Conservation (phyloP, 805 yeast species). For the Yarrowia porcina region DNA sequence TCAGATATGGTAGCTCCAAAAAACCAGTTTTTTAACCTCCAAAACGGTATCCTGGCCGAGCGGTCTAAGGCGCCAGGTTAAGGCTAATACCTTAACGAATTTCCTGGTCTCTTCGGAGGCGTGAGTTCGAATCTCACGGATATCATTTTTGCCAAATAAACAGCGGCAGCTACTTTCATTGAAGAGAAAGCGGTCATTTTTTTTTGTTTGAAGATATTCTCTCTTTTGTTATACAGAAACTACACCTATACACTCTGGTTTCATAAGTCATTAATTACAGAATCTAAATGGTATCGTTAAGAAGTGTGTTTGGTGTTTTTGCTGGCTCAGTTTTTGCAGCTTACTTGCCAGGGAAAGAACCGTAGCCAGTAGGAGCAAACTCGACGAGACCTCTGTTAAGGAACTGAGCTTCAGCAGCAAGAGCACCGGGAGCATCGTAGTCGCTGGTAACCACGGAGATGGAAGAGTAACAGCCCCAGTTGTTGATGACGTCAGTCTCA, state of each 20-base stretch:
- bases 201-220: too few relatives aligned
- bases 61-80: slow-evolving; percentile 27
- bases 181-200: too few relatives aligned
- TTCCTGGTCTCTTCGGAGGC: slow-evolving; percentile 27
- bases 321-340: too few relatives aligned
- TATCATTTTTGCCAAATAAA: slow-evolving; percentile 21
- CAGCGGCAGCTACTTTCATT: too few relatives aligned
- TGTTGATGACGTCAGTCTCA: slow-evolving; percentile 17
- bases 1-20: not conserved
- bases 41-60: slow-evolving; percentile 27
- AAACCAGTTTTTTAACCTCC: not conserved
- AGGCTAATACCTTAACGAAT: slow-evolving; percentile 24
- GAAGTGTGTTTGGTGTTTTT: not conserved
- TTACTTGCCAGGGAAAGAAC: not conserved
- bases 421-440: slow-evolving; percentile 22
- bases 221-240: too few relatives aligned
- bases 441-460: slow-evolving; percentile 4
- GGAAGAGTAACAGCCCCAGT: slow-evolving; percentile 23
- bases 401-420: slow-evolving; percentile 21
- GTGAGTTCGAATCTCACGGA: slow-evolving; percentile 26
- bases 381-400: slow-evolving; percentile 21
- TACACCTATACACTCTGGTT: too few relatives aligned
- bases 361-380: slow-evolving; percentile 23
- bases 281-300: slow-evolving; percentile 18
- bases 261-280: slow-evolving; percentile 11